phyloP scores from a whole-genome alignment of 192 early-diverging fungal species.

The Radiomyces spectabilis region DNA sequence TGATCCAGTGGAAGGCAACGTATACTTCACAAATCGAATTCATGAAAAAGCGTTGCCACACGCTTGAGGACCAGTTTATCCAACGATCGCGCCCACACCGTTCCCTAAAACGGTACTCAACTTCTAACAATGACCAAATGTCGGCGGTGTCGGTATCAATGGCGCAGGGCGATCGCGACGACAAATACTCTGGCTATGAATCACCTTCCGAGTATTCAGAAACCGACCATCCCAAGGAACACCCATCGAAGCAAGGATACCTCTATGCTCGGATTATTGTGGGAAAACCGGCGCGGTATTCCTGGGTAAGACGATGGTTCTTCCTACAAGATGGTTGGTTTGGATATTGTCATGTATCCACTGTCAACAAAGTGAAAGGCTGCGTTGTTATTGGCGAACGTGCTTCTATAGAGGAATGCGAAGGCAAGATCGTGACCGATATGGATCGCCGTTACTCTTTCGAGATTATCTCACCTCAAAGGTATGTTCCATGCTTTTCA shows the following conservation, averaged over 20 bases:
- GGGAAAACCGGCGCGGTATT: constrained; percentile 33
- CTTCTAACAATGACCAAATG: constrained; percentile 5
- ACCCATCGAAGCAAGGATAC: constrained; percentile 59
- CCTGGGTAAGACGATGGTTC: constrained; percentile 56
- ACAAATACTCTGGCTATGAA: too few relatives aligned
- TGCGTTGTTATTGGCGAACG: constrained; percentile 34
- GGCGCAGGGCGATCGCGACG: too few relatives aligned
- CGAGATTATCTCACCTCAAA: constrained; percentile 60
- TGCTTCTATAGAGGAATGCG: constrained; percentile 47
- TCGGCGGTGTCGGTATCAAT: neutral
- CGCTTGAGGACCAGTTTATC: constrained; percentile 23
- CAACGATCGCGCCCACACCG: constrained; percentile 8
- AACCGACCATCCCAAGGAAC: too few relatives aligned
- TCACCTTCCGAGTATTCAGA: too few relatives aligned
- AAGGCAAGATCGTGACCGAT: constrained; percentile 36
- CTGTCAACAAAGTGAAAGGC: constrained; percentile 28
- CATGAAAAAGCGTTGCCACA: constrained; percentile 13
- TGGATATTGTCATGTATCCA: constrained; percentile 33
- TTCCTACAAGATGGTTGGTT: constrained; percentile 54
- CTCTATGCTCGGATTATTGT: constrained; percentile 37
- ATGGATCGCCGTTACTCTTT: constrained; percentile 68
- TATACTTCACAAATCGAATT: constrained; percentile 19
- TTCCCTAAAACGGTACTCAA: constrained; percentile 14
- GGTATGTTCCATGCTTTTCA: too few relatives aligned
- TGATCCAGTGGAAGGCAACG: constrained; percentile 19